A percentile compares a stretch with the other conserved stretches of the same genome.
Conservation (phyloP, 2,329 filamentous ascomycete species). For the Eutypella sp. region DNA sequence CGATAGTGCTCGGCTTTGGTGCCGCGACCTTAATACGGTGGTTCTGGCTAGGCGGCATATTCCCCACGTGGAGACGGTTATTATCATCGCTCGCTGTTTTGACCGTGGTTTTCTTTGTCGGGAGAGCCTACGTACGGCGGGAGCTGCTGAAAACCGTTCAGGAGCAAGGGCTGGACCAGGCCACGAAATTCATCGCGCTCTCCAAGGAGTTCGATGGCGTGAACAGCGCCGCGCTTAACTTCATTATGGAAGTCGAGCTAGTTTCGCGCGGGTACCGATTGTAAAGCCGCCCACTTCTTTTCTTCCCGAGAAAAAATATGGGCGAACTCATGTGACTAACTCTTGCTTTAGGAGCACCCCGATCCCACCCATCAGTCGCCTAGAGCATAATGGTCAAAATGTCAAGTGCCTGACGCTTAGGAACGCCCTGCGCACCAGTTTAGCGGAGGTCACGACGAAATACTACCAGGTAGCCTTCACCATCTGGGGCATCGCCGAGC, state of each 20-base stretch:
- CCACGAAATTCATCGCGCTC: constrained; percentile 23
- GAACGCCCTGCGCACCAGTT: constrained; percentile 64
- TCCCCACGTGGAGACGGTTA: constrained; percentile 22
- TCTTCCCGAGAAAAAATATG: background rate
- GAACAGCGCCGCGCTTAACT: constrained; percentile 29
- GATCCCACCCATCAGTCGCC: constrained; percentile 82
- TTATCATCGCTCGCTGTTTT: constrained; percentile 16
- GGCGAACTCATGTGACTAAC: constrained; percentile 8
- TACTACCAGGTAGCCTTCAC: constrained; percentile 66
- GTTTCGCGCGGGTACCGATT: constrained; percentile 29
- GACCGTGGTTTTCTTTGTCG: constrained; percentile 13
- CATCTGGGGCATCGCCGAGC: constrained; percentile 69
- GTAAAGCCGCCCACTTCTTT: too few relatives aligned
- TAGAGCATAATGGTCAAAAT: constrained; percentile 77
- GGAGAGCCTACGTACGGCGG: constrained; percentile 25
- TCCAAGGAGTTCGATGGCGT: constrained; percentile 27
- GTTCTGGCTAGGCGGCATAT: constrained; percentile 21
- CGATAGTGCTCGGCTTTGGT: constrained; percentile 23
- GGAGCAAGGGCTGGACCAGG: constrained; percentile 23
- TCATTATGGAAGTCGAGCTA: constrained; percentile 30
- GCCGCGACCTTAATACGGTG: constrained; percentile 24
- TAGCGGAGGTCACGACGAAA: constrained; percentile 64
- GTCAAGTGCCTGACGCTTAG: constrained; percentile 78
- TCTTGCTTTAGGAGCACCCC: constrained; percentile 66
- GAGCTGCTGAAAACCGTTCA: constrained; percentile 27